phyloP scores from a whole-genome alignment of 495 filamentous ascomycete species.

The Aspergillus asperescens region DNA sequence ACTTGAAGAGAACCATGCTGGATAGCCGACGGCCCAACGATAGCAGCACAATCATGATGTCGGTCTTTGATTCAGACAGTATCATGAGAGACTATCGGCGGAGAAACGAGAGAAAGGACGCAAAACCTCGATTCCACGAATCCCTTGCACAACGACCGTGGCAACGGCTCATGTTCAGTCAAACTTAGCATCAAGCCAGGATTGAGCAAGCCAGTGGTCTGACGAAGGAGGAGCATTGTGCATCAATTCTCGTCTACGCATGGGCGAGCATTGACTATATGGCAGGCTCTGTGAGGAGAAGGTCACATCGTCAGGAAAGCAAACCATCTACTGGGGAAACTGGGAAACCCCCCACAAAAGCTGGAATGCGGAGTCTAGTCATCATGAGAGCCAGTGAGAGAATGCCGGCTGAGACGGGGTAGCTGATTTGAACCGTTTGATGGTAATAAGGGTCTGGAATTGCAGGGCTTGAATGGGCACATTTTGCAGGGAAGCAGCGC shows the following conservation, averaged over 20 bases:
- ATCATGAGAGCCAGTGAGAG: background rate
- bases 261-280: background rate
- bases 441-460: background rate
- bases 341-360: background rate
- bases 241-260: conserved; percentile 14
- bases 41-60: background rate
- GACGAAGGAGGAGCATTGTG: background rate
- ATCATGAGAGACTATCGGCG: conserved; percentile 8
- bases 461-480: conserved; percentile 1
- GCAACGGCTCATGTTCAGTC: background rate
- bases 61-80: conserved; percentile 1
- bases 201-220: background rate
- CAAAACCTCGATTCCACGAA: conserved; percentile 18
- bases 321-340: conserved; percentile 11
- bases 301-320: conserved; percentile 5
- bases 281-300: conserved; percentile 1
- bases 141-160: conserved; percentile 5
- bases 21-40: conserved; percentile 3
- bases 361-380: background rate
- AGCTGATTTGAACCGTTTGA: background rate
- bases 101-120: conserved; percentile 11
- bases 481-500: conserved; percentile 10
- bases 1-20: background rate
- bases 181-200: conserved; percentile 5
- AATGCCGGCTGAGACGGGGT: background rate